Evolutionary conservation across 2,329 filamentous ascomycete species (phyloP), one percentile per base, ranked within the genome.

Genomic region (Hymenoscyphus linearis): DNA sequence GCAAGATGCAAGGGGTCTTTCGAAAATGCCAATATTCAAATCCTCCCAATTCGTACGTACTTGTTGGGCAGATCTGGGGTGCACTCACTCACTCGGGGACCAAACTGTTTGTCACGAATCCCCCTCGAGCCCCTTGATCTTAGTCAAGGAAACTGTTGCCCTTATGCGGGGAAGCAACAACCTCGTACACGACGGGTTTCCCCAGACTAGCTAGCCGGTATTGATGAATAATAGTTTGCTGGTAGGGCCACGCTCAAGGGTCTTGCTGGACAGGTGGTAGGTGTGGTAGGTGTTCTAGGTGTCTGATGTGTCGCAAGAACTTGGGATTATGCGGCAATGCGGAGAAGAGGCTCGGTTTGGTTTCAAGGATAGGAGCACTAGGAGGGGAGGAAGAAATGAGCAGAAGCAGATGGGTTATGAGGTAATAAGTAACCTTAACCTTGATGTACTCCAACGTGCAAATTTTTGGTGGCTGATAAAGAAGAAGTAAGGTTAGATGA

Each of bases 101-200:
- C 40, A 62, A 57, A 59, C 60, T 59, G 47, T 62, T 62, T 62
- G 60, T 62, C 60, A 62, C 52, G 57, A 59, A 61, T 58, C 59
- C 52, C 44, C 56, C 60, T 52, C 50, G 27, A 58, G 56, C 52
- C 57, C 60, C 60, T 56, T 52, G 26, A 52, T 44, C n/a, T 62
- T 59, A 62, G 57, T 62, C 57, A 62, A 62, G 57, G 60, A 62
- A 62, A 62, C 60, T 57, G 36, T 58, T 58, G 52, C 50, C 52
- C n/a, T 27, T 61, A 55, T 58, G 60, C 60, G 60, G 60, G 60
- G 60, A 62, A 52, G 44, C 53, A 52, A 50, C 58, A 18, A 35
- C 25, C 36, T 47, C 37, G 40, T 25, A 57, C 37, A 47, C 40
- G 40, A 52, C 9, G 58, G 16, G 26, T 36, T 55, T 56, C 58